Evolutionary conservation across 129 eudicot species (phyloP).

Genomic region (Cynara cardunculus): DNA sequence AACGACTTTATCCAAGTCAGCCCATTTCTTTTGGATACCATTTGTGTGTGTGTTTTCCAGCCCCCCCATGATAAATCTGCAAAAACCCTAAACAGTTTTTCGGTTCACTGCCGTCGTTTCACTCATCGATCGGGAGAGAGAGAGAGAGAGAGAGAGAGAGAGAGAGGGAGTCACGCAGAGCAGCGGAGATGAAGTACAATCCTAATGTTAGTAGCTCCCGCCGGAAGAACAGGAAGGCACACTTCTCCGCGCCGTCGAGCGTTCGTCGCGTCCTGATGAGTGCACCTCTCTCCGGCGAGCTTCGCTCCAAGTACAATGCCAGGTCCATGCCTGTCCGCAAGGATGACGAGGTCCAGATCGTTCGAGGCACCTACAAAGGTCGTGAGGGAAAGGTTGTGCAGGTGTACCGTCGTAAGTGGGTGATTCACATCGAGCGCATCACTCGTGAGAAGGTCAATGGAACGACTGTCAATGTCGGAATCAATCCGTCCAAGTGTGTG

Average conservation of each 20-base stretch:
- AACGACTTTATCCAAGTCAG: neutral
- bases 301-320: conserved; percentile 65
- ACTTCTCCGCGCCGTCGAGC: conserved; percentile 75
- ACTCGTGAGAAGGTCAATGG: conserved; percentile 84
- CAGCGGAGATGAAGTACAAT: conserved; percentile 63
- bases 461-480: conserved; percentile 59
- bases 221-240: conserved; percentile 72
- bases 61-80: neutral
- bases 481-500: conserved; percentile 50
- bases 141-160: neutral
- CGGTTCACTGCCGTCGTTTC: neutral
- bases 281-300: conserved; percentile 64
- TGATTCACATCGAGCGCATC: conserved; percentile 64
- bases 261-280: conserved; percentile 71
- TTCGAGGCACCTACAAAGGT: conserved; percentile 76
- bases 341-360: conserved; percentile 78
- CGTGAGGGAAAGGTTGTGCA: conserved; percentile 76
- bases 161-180: neutral
- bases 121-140: neutral
- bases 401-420: conserved; percentile 78
- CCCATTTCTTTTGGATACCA: neutral
- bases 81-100: conserved; percentile 14
- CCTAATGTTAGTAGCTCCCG: conserved; percentile 62
- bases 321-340: conserved; percentile 72
- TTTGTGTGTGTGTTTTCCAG: neutral